Evolutionary conservation across 768 basidiomycete species (phyloP), one percentile per base, ranked within the genome.

Genomic region (Tephrocybe sp.): DNA sequence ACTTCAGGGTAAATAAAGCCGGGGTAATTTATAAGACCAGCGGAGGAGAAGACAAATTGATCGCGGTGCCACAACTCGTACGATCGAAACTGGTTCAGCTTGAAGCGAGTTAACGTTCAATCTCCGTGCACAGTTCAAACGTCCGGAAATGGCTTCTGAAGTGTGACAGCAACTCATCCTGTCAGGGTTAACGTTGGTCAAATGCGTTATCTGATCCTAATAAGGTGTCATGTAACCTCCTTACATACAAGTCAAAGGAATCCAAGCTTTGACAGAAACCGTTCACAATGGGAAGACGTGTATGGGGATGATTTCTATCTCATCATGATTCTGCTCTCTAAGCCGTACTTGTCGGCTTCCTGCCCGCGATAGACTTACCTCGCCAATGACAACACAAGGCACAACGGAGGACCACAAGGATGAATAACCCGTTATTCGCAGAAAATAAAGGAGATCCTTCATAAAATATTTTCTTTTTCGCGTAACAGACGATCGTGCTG

Each of bases 241-340:
- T 61, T 45, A 39, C 57, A 51, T 55, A 51, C 53, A 48, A 52
- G 50, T 52, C 55, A 52, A 44, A 40, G 51, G 40, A 50, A 49
- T 45, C 46, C 48, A 48, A 50, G 26, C 53, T 60, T 61, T 70
- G 70, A 73, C 72, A 71, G 69, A 72, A 68, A 63, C 69, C 68
- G 68, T 65, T 65, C 64, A 68, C 60, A 63, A 65, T 62, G 63
- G 26, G 68, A 67, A 65, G 59, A 47, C 42, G 48, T 49, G 49
- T 44, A 44, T 47, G 48, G 53, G 45, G 7, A 26, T 26, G 26
- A 26, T 50, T 51, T 48, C 23, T 51, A 58, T 57, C 56, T 52
- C 46, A 51, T 55, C 39, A 36, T 53, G 51, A 53, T 48, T 58
- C 45, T 32, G 49, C 26, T 48, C 35, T 41, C 57, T 48, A 36